A percentile compares a stretch with the other conserved stretches of the same genome.
phyloP scores from a whole-genome alignment of 805 yeast genomes.

The Pichia paraexigua region DNA sequence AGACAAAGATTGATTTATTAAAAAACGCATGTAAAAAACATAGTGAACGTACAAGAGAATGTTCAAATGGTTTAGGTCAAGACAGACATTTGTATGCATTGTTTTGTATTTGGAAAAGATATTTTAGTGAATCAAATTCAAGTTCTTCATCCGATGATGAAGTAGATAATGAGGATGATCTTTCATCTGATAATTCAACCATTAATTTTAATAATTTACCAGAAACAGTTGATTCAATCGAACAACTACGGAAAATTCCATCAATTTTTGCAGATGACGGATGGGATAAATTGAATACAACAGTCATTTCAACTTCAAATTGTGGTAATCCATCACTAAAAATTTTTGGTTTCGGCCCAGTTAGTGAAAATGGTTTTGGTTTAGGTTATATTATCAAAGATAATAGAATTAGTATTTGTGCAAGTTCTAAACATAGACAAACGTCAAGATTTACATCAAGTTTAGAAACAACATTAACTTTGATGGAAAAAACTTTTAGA shows the following conservation, averaged over 20 bases:
- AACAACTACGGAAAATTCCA: slow-evolving; percentile 43
- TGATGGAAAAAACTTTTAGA: slow-evolving; percentile 43
- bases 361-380: slow-evolving; percentile 86
- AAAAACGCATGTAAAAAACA: slow-evolving; percentile 68
- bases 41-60: slow-evolving; percentile 54
- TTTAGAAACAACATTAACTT: slow-evolving; percentile 52
- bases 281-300: slow-evolving; percentile 78
- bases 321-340: slow-evolving; percentile 89
- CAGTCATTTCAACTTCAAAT: slow-evolving; percentile 74
- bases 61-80: slow-evolving; percentile 78
- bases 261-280: slow-evolving; percentile 76
- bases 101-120: slow-evolving; percentile 79
- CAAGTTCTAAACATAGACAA: slow-evolving; percentile 83
- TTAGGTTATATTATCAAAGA: slow-evolving; percentile 81
- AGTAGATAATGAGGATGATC: slow-evolving; percentile 17
- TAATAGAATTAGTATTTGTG: slow-evolving; percentile 71
- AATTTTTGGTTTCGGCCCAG: slow-evolving; percentile 89
- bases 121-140: slow-evolving; percentile 22
- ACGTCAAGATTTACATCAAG: slow-evolving; percentile 70
- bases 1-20: slow-evolving; percentile 51
- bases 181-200: slow-evolving; percentile 18
- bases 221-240: slow-evolving; percentile 14
- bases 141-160: slow-evolving; percentile 15
- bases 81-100: slow-evolving; percentile 87
- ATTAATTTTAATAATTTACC: slow-evolving; percentile 23